Evolutionary conservation across 257 asterid genomes (phyloP), one percentile per base, ranked within the genome.

Genomic region (Schizonepeta tenuifolia): DNA sequence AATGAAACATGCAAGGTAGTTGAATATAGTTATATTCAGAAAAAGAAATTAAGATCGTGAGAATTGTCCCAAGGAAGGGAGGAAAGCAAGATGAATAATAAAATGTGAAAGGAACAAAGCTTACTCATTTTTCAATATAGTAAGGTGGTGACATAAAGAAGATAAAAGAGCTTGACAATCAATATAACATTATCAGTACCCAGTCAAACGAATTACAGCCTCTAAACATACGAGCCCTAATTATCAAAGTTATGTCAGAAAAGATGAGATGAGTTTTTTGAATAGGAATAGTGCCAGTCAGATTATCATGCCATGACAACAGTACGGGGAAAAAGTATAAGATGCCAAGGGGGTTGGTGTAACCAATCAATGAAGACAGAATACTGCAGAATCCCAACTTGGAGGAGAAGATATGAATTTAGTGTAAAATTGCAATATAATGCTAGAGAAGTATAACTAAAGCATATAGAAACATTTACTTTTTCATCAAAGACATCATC

Each of bases 401-500:
- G 44, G 3, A 71, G 54, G 58, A 67, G 55, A 6, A 75, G 35
- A 47, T 70, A 69, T 57, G 70, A 65, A 18, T 38, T 53, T 57
- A 71, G 61, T 26, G 44, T 4, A 51, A n/a, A 31, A 43, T 20
- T 44, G 60, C 51, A 60, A 40, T 15, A 38, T 21, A 38, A 62
- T 38, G 22, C 8, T 14, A 33, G 46, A 67, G 38, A 50, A 9
- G 9, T n/a, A 70, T 18, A 72, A 36, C 13, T 7, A 26, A 36
- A 55, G 63, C 65, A 55, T 55, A 56, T 3, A 28, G 24, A 62
- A 56, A 18, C 40, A 50, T 38, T 14, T 18, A 31, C 22, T 57
- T 46, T 59, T 21, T 21, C 64, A 49, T 40, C 54, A 59, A 59
- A 59, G 72, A 64, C 15, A 57, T 31, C 15, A 57, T 31, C 36